phyloP scores from a whole-genome alignment of 2,329 filamentous ascomycete genomes.

The Penicillium sp. region DNA sequence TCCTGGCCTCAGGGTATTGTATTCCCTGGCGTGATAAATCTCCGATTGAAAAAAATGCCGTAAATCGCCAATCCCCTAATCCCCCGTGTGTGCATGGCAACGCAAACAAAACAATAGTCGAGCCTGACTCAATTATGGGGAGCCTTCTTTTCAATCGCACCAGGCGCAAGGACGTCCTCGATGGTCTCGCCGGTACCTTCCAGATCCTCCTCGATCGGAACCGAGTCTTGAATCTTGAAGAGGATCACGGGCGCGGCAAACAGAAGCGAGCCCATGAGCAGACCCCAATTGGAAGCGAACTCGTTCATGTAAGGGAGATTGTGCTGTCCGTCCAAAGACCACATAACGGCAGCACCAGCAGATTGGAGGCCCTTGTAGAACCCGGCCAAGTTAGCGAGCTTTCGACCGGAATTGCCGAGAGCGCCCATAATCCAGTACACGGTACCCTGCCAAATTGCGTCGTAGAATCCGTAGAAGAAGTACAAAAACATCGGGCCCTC shows the following conservation, averaged over 20 bases:
- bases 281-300: slow-evolving; percentile 72
- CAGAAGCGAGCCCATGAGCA: slow-evolving; percentile 66
- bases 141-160: slow-evolving; percentile 9
- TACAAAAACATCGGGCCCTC: slow-evolving; percentile 81
- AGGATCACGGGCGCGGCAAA: slow-evolving; percentile 75
- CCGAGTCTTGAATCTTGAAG: slow-evolving; percentile 72
- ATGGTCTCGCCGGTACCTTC: slow-evolving; percentile 78
- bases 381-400: slow-evolving; percentile 83
- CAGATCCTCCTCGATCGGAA: slow-evolving; percentile 74
- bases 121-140: not conserved
- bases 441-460: slow-evolving; percentile 83
- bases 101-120: not conserved
- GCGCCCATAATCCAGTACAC: slow-evolving; percentile 96
- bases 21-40: not conserved
- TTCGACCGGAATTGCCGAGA: slow-evolving; percentile 85
- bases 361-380: slow-evolving; percentile 89
- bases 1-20: not conserved
- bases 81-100: not conserved
- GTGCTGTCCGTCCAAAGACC: slow-evolving; percentile 59
- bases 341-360: slow-evolving; percentile 66
- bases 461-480: slow-evolving; percentile 85
- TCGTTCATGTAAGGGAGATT: slow-evolving; percentile 65
- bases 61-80: not conserved
- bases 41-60: not conserved
- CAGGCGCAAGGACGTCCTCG: slow-evolving; percentile 60